A percentile compares a stretch with the other conserved stretches of the same genome.
Conservation (phyloP, 1,139 yeast species). For the Yamadazyma blattariae region DNA sequence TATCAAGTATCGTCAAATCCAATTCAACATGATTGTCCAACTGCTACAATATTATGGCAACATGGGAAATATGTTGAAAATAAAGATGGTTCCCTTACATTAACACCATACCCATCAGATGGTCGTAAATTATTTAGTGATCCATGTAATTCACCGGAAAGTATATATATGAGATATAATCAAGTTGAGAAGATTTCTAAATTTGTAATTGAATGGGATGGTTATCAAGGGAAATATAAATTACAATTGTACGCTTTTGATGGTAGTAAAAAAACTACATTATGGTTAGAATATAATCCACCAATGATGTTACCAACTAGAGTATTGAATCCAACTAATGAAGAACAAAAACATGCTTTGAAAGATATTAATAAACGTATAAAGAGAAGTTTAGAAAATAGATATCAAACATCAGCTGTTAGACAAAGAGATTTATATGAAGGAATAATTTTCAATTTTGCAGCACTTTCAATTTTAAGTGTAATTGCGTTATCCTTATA, state of each 20-base stretch:
- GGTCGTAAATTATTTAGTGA: slow-evolving; percentile 30
- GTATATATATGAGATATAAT: slow-evolving; percentile 22
- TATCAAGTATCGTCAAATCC: slow-evolving; percentile 25
- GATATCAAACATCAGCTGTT: slow-evolving; percentile 68
- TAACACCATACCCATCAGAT: slow-evolving; percentile 25
- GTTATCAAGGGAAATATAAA: slow-evolving; percentile 19
- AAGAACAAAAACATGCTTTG: slow-evolving; percentile 10
- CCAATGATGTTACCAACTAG: slow-evolving; percentile 28
- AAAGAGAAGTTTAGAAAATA: slow-evolving; percentile 74
- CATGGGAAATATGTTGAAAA: slow-evolving; percentile 23
- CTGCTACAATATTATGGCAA: slow-evolving; percentile 28
- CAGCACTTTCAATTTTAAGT: neutral
- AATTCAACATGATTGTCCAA: slow-evolving; percentile 24
- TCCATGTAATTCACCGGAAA: slow-evolving; percentile 22
- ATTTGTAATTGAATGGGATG: slow-evolving; percentile 21
- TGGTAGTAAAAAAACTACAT: slow-evolving; percentile 28
- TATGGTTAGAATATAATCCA: slow-evolving; percentile 28
- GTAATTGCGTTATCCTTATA: neutral
- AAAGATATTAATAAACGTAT: slow-evolving; percentile 26
- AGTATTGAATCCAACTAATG: slow-evolving; percentile 23
- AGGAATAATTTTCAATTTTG: slow-evolving; percentile 2
- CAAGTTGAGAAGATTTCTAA: slow-evolving; percentile 20
- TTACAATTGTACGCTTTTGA: slow-evolving; percentile 25
- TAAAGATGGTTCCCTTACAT: slow-evolving; percentile 16
- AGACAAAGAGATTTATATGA: slow-evolving; percentile 5